These are phyloP conservation scores for Polyporus tsugae DNA, from an alignment of 1,284 basidiomycete species.

Conservation along the genomic window DNA sequence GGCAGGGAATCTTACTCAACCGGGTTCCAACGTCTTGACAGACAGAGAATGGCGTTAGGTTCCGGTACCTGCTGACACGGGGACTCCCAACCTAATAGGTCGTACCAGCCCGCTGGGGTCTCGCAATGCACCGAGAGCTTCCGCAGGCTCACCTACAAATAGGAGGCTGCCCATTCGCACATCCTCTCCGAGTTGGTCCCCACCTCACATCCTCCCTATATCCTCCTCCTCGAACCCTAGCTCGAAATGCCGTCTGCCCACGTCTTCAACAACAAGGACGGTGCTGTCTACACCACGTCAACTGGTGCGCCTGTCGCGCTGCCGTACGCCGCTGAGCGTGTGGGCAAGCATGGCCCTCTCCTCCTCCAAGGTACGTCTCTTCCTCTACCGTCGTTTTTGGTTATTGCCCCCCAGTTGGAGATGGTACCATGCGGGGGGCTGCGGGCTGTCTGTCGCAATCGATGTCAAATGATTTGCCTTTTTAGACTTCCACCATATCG, in stretches of 20 bases:
- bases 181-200: conserved; percentile 24
- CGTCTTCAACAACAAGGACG: conserved; percentile 63
- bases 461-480: conserved; percentile 22
- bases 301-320: conserved; percentile 79
- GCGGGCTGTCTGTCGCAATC: conserved; percentile 7
- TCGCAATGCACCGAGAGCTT: conserved; percentile 13
- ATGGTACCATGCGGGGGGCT: background rate
- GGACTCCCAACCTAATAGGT: conserved; percentile 5
- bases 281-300: conserved; percentile 82
- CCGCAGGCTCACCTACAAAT: conserved; percentile 33
- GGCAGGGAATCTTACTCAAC: conserved; percentile 35
- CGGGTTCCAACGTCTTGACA: conserved; percentile 23
- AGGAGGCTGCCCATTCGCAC: conserved; percentile 30
- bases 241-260: conserved; percentile 69
- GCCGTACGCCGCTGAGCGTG: conserved; percentile 82
- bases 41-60: conserved; percentile 20
- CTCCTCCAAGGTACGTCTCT: conserved; percentile 78
- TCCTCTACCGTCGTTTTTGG: background rate
- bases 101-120: conserved; percentile 4
- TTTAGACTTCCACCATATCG: conserved; percentile 87
- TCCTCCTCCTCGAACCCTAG: background rate
- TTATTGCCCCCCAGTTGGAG: background rate
- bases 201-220: conserved; percentile 25
- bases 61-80: conserved; percentile 36
- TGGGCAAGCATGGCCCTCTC: conserved; percentile 81